Percentiles rank a stretch among this genome's conserved stretches.
Conservation (phyloP, 2,329 filamentous ascomycete species). For the Verticillium tricorpus region DNA sequence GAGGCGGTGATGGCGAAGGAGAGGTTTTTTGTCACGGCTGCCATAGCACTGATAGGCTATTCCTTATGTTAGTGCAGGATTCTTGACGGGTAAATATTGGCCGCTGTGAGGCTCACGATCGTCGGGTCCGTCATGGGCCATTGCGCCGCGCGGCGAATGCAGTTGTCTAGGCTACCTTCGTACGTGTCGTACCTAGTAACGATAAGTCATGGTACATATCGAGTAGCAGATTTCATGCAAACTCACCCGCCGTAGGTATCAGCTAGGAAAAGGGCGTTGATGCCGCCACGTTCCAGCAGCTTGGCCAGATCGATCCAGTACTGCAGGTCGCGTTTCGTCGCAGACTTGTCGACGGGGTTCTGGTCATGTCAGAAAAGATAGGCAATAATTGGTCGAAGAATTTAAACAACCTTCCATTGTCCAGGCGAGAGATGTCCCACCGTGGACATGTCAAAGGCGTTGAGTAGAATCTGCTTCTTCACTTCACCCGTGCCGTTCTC, state of each 20-base stretch:
- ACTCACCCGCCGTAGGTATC: conserved; percentile 54
- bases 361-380: conserved; percentile 18
- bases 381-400: background rate
- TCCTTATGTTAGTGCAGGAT: background rate
- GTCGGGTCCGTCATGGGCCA: conserved; percentile 63
- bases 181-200: conserved; percentile 50
- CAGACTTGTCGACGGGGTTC: conserved; percentile 57
- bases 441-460: conserved; percentile 64
- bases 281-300: conserved; percentile 54
- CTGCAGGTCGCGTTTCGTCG: conserved; percentile 53
- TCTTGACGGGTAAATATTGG: background rate
- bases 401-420: conserved; percentile 57
- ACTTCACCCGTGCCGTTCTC: background rate
- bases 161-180: conserved; percentile 53
- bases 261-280: conserved; percentile 62
- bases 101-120: conserved; percentile 38
- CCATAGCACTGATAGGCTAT: conserved; percentile 61
- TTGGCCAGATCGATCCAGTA: conserved; percentile 64
- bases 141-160: conserved; percentile 57
- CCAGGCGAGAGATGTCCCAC: conserved; percentile 61
- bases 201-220: background rate
- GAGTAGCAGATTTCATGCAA: background rate
- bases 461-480: conserved; percentile 44
- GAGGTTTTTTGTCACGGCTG: conserved; percentile 60
- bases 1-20: conserved; percentile 59